A percentile compares a stretch with the other conserved stretches of the same genome.
Conservation (phyloP, 2,329 filamentous ascomycete genomes). For the Pestalotiopsis sp. region DNA sequence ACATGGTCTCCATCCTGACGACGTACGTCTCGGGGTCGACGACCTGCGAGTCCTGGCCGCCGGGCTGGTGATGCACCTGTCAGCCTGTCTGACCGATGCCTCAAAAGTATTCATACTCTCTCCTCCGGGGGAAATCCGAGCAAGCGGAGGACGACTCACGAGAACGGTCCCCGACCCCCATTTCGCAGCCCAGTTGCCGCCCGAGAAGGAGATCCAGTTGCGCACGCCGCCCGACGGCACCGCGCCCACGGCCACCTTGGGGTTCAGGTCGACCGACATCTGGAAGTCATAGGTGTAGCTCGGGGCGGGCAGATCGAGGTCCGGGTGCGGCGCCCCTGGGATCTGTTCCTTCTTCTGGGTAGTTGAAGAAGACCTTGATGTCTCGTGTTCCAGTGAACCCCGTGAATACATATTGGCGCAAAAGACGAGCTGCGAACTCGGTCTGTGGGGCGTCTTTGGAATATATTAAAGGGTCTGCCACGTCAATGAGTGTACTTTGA, state of each 20-base stretch:
- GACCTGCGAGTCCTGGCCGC: slow-evolving; percentile 39
- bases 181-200: slow-evolving; percentile 49
- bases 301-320: slow-evolving; percentile 47
- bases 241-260: slow-evolving; percentile 44
- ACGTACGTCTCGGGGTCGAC: slow-evolving; percentile 30
- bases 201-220: slow-evolving; percentile 52
- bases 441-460: too few relatives aligned
- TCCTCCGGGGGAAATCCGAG: not conserved
- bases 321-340: slow-evolving; percentile 31
- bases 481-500: not conserved
- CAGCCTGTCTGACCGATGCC: not conserved
- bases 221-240: slow-evolving; percentile 41
- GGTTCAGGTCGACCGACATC: slow-evolving; percentile 48
- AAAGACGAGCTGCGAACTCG: not conserved
- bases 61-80: slow-evolving; percentile 23
- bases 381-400: not conserved
- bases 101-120: slow-evolving; percentile 14
- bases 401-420: not conserved
- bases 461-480: too few relatives aligned
- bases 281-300: slow-evolving; percentile 53
- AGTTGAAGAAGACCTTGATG: not conserved
- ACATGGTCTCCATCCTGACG: slow-evolving; percentile 47
- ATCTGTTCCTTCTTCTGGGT: not conserved
- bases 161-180: slow-evolving; percentile 50
- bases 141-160: slow-evolving; percentile 24